Conservation (phyloP, 2,329 filamentous ascomycete genomes). For the Cryoendolithus antarcticus region DNA sequence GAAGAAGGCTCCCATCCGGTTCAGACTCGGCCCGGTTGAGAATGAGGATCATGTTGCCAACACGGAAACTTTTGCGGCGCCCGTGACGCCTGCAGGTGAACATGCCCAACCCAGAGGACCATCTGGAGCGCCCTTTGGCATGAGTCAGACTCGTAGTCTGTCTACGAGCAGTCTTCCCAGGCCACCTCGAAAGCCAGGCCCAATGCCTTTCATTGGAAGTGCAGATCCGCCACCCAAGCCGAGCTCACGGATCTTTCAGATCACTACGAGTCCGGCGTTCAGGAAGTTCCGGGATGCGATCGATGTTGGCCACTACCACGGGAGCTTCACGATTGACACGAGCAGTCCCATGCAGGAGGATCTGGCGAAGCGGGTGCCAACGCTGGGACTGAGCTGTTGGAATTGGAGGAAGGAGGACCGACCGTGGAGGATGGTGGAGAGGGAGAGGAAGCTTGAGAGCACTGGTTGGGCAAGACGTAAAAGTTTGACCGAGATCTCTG, state of each 20-base stretch:
- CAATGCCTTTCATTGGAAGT: slow-evolving; percentile 8
- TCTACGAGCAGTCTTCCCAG: slow-evolving; percentile 3
- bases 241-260: slow-evolving; percentile 26
- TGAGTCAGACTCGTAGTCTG: no score
- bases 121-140: no score
- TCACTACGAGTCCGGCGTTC: slow-evolving; percentile 27
- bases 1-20: slow-evolving; percentile 33
- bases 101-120: no score
- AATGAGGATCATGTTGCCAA: neutral
- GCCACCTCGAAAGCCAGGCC: slow-evolving; percentile 4
- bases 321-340: slow-evolving; percentile 16
- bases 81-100: neutral
- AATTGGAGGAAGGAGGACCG: slow-evolving; percentile 25
- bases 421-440: slow-evolving; percentile 19
- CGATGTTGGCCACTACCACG: slow-evolving; percentile 22
- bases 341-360: slow-evolving; percentile 23
- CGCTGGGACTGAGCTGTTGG: slow-evolving; percentile 27
- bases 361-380: slow-evolving; percentile 27
- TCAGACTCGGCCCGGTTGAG: slow-evolving; percentile 25
- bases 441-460: slow-evolving; percentile 16
- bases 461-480: slow-evolving; percentile 19
- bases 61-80: no score
- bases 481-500: slow-evolving; percentile 21
- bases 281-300: slow-evolving; percentile 30
- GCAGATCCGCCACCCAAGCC: slow-evolving; percentile 7